These are phyloP conservation scores for Kwoniella pini DNA, from an alignment of 768 basidiomycete species.

Conservation along the genomic window DNA sequence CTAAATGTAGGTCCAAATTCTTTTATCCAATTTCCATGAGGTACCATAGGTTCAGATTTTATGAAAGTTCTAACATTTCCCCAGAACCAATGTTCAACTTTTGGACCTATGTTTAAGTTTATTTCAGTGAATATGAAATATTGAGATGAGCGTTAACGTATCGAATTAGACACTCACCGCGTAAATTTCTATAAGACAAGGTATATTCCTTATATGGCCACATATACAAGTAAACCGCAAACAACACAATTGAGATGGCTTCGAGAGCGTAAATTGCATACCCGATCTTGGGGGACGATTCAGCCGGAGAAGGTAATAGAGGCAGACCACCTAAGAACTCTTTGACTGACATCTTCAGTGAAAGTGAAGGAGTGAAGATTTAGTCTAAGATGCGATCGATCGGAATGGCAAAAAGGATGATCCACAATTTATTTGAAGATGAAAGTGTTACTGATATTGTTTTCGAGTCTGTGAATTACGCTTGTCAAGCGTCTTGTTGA, in stretches of 20 bases:
- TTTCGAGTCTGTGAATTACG: too few relatives aligned
- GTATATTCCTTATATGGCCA: constrained; percentile 25
- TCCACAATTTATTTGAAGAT: too few relatives aligned
- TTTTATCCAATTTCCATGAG: constrained; percentile 37
- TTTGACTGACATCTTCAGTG: constrained; percentile 8
- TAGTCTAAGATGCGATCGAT: too few relatives aligned
- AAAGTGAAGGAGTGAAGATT: too few relatives aligned
- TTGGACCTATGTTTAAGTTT: constrained; percentile 36
- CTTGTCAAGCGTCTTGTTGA: too few relatives aligned
- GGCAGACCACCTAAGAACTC: neutral
- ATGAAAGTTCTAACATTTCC: constrained; percentile 32
- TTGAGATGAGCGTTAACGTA: too few relatives aligned
- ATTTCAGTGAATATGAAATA: too few relatives aligned
- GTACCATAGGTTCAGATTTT: constrained; percentile 30
- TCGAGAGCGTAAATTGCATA: constrained; percentile 11
- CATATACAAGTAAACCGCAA: constrained; percentile 16
- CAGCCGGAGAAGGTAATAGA: constrained; percentile 1
- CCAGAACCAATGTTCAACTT: constrained; percentile 24
- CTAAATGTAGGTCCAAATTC: constrained; percentile 42
- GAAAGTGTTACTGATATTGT: too few relatives aligned
- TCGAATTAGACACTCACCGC: constrained; percentile 27
- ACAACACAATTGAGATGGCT: neutral
- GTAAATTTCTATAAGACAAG: constrained; percentile 26
- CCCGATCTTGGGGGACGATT: neutral
- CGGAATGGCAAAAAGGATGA: too few relatives aligned